These are phyloP conservation scores for Leccinellum luteum DNA, from an alignment of 768 basidiomycete species.

Conservation along the genomic window DNA sequence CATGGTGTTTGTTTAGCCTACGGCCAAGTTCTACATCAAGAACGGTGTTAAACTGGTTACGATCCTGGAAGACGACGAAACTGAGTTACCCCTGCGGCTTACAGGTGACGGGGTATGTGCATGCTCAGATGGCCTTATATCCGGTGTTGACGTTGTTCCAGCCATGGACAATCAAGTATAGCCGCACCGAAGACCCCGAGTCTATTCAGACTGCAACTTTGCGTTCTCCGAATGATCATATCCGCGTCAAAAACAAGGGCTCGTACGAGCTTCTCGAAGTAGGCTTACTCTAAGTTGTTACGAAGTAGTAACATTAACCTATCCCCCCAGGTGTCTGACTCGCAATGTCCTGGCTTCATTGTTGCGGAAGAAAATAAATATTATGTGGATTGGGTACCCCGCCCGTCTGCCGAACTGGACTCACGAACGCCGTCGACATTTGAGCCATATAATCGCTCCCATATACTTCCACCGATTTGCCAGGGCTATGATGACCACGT, in stretches of 20 bases:
- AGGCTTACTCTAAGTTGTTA: constrained; percentile 16
- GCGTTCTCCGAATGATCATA: constrained; percentile 64
- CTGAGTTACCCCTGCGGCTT: constrained; percentile 75
- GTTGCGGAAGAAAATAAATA: constrained; percentile 58
- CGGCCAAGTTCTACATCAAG: constrained; percentile 80
- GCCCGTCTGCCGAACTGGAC: constrained; percentile 72
- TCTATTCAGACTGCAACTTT: constrained; percentile 41
- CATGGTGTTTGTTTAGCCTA: constrained; percentile 52
- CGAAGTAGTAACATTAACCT: background rate
- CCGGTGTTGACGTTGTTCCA: constrained; percentile 30
- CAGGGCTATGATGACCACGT: constrained; percentile 80
- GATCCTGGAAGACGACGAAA: constrained; percentile 71
- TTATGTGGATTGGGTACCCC: constrained; percentile 73
- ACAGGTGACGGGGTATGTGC: constrained; percentile 83
- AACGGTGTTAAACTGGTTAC: constrained; percentile 53
- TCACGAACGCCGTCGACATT: constrained; percentile 52
- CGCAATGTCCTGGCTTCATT: constrained; percentile 80
- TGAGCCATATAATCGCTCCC: constrained; percentile 66
- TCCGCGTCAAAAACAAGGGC: constrained; percentile 74
- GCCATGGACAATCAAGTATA: constrained; percentile 89
- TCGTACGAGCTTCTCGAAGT: constrained; percentile 73
- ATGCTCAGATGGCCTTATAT: background rate
- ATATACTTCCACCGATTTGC: constrained; percentile 76
- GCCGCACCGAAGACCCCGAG: constrained; percentile 44
- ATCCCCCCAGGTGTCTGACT: constrained; percentile 63